Base-by-base conservation (phyloP, 495 filamentous ascomycete genomes). In the Aspergillus conjunctus region DNA sequence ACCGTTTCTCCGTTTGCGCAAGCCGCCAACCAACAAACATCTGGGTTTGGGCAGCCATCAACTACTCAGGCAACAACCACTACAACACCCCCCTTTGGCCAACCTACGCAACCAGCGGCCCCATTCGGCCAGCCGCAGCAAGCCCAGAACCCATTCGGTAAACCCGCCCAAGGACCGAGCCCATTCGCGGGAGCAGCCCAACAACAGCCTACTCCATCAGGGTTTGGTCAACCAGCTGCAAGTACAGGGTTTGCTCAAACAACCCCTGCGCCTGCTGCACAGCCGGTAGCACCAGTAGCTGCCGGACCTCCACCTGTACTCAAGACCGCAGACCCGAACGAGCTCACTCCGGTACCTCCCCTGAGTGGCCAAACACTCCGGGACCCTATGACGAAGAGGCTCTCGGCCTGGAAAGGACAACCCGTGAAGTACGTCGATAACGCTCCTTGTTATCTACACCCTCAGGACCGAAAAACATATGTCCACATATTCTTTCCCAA, bases 401-500 rank as follows among this genome's bases (percentile, higher is more conserved):
- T 86, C 1, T 59, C 65, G 0, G 73, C 65, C 33, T 87, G 83
- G 82, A 85, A 85, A 64, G 81, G 81, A n/a, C 77, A 75, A 31
- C 77, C 77, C 0, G 83, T 87, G 1, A 70, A 73, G 26, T 85
- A 86, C 63, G 69, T 81, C 54, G 71, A 83, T 41, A 71, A 78
- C 48, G 68, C 66, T 12, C 82, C 82, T 1, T 84, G 76, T 63
- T 85, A 81, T 66, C 69, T 77, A 14, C 77, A 80, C 59, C 73
- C 73, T 4, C 71, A 77, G 44, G 81, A 83, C 58, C 75, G 79
- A 43, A 66, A 74, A 54, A 76, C 74, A 5, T 79, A 72, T 58
- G 77, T 83, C 30, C 81, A 79, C 34, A 83, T 93, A 21, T 87
- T 88, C 75, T 90, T 88, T 64, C 87, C 88, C 1, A 75, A 88